Base-by-base conservation (phyloP, 2,329 filamentous ascomycete genomes). In the Chaetomium globosum region DNA sequence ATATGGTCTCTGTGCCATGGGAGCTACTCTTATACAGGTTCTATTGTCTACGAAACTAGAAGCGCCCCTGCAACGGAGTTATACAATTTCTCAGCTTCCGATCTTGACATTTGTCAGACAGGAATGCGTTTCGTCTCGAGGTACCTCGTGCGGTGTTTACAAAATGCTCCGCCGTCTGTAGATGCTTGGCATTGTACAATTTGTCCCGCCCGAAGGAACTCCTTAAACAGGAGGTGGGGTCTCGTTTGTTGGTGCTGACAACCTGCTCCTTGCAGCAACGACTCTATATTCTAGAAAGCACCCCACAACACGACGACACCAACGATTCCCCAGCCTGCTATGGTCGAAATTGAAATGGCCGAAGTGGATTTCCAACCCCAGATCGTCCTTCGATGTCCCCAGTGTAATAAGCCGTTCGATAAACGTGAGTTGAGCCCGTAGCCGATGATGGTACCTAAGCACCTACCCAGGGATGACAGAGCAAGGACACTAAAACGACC, bases 361-460 rank as follows among this genome's bases (percentile, higher is more conserved):
- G 31, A 53, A 23, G 26, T 12, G 26, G 31, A 36, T 5, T 31
- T 46, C 8, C 59, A 61, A 8, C 13, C 49, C 30, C 16, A 31
- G 28, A n/a, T 30, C 16, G 59, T 61, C 21, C 49, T 61, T 13
- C 59, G 59, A 13, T 61, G 59, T 33, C 7, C 10, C 33, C 59
- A 30, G 21, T 61, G 59, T 49, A 61, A 61, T 39, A 61, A 61
- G 31, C 59, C 59, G 31, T 61, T 61, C 33, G 59, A 61, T 13
- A 61, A 61, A 49, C 48, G 59, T 54, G 23, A 43, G 59, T 61
- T 6, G 13, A 33, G 33, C 21, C 48, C 33, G 19, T 13, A 54
- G 4, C 28, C 2, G 23, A 52, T 23, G 16, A 52, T 2, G 10
- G 6, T 6, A 31, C 31, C 31, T 31, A 31, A 10, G 33, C 12